These are phyloP conservation scores for Floccularia luteovirens DNA, from an alignment of 768 basidiomycete species.

Conservation along the genomic window DNA sequence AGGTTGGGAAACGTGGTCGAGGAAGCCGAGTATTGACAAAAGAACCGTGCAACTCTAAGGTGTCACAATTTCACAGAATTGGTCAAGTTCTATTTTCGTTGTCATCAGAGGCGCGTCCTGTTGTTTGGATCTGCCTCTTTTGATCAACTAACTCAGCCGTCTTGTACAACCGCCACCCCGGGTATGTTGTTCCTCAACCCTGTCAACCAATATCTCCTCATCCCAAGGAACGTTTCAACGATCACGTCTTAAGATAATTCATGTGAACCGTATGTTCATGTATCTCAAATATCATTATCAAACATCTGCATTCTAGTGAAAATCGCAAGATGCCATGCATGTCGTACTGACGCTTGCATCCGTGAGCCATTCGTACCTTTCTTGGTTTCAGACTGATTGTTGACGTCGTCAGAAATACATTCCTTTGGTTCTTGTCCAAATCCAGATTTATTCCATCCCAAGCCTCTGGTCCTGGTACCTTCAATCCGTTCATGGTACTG, in stretches of 20 bases:
- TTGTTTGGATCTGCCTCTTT: conserved; percentile 5
- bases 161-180: background rate
- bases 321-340: background rate
- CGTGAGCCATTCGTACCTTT: conserved; percentile 16
- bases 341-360: conserved; percentile 16
- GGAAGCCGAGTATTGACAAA: background rate
- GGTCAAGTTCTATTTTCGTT: too few species aligned
- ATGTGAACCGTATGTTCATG: too few species aligned
- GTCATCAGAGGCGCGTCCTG: background rate
- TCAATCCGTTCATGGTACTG: conserved; percentile 6
- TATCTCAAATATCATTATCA: too few species aligned
- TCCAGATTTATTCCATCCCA: conserved; percentile 12
- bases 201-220: too few species aligned
- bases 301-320: too few species aligned
- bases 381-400: conserved; percentile 9
- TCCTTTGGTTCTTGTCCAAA: conserved; percentile 16
- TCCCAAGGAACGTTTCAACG: too few species aligned
- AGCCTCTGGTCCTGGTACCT: conserved; percentile 17
- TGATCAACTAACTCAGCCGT: conserved; percentile 3
- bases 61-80: background rate
- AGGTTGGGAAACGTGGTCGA: conserved; percentile 2
- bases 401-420: conserved; percentile 12
- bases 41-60: conserved; percentile 1
- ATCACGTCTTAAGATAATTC: too few species aligned
- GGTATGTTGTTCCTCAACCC: too few species aligned